Base-by-base conservation (phyloP, 2,329 filamentous ascomycete genomes). In the Harringtonia aguacate region DNA sequence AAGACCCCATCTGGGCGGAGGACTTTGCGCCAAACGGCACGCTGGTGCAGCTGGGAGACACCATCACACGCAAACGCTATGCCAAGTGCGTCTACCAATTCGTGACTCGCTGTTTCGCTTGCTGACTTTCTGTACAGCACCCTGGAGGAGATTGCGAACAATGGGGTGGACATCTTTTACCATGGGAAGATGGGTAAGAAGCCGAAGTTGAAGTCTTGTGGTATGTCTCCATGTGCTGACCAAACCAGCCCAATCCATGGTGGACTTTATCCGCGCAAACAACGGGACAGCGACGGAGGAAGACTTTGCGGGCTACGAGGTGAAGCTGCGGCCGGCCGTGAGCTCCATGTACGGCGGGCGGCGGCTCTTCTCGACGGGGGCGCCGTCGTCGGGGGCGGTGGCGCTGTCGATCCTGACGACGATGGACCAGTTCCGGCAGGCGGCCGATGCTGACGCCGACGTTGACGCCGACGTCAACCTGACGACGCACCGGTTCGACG, bases 241-340 rank as follows among this genome's bases (percentile, higher is more conserved):
- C 0, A n/a, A 64, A 62, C 21, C 18, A 79, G 84, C 88, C 22
- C 67, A 86, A 52, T 76, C 81, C 1, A 89, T 82, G 45, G 80
- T 95, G 53, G 65, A 74, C 15, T 74, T 79, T 0, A 62, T 95
- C 17, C 78, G 80, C 54, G 66, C 69, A 0, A 63, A 69, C 2
- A 86, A 89, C 51, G 90, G 90, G n/a, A 90, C 78, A 12, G 88
- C 95, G 81, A 89, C 86, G 0, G 58, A 92, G 2, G 72, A 79
- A 0, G 90, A 97, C 61, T 66, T 95, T 27, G 64, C 66, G 34
- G 75, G 79, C 51, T 97, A 95, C 64, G 72, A 72, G 1, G 67
- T 84, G n/a, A 67, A 75, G 22, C 68, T 79, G 4, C 75, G 72
- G 36, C 64, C 72, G 12, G 70, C 82, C 3, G 68, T 81, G 2